Percentiles rank a stretch among this genome's conserved stretches.
Evolutionary conservation across 2,329 filamentous ascomycete genomes (phyloP).

Genomic region (Cryphonectria parasitica): DNA sequence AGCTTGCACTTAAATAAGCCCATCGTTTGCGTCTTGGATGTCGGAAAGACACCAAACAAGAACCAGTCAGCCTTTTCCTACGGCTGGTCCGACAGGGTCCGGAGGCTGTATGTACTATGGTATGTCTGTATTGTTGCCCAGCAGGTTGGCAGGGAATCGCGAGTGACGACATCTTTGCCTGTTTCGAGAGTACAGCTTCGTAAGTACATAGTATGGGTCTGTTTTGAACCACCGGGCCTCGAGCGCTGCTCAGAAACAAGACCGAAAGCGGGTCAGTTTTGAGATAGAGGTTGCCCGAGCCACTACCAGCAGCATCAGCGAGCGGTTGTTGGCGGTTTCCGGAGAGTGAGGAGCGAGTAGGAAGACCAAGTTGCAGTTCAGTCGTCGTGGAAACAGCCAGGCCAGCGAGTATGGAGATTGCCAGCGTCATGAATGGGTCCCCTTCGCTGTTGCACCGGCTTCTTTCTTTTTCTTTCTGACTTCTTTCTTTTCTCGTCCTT

Average conservation of each 20-base stretch:
- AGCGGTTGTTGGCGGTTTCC: neutral
- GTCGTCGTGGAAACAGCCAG: slow-evolving; percentile 28
- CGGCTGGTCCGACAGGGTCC: neutral
- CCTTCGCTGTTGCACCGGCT: neutral
- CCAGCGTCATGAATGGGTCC: slow-evolving; percentile 11
- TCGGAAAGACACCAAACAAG: neutral
- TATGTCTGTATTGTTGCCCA: neutral
- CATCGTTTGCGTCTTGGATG: neutral
- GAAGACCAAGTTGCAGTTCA: neutral
- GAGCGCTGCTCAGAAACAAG: slow-evolving; percentile 4
- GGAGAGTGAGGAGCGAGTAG: neutral
- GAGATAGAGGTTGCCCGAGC: neutral
- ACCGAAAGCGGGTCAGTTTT: slow-evolving; percentile 8
- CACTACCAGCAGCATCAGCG: neutral
- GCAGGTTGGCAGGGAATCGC: slow-evolving; percentile 9
- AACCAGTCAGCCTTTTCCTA: neutral
- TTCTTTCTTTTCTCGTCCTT: neutral
- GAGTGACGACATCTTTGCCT: slow-evolving; percentile 21
- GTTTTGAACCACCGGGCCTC: slow-evolving; percentile 3
- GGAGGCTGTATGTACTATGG: neutral
- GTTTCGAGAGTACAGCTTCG: slow-evolving; percentile 23
- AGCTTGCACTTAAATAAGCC: neutral
- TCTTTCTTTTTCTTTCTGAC: too few species aligned
- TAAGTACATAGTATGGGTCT: slow-evolving; percentile 15
- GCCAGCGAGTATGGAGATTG: slow-evolving; percentile 11